Base-by-base conservation (phyloP, 176 grass and related monocot species). In the Microstegium vimineum region DNA sequence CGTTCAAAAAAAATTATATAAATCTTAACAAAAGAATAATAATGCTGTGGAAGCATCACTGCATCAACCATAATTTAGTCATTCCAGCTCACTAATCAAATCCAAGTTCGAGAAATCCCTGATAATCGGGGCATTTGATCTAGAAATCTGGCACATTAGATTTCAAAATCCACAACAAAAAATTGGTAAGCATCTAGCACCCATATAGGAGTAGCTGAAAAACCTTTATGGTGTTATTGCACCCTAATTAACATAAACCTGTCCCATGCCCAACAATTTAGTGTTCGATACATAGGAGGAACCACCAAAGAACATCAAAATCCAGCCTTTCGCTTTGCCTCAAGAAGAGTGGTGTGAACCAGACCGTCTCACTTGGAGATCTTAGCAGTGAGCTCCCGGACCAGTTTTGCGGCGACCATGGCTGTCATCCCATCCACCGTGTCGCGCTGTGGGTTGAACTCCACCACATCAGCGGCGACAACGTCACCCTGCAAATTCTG, bases 391-490 rank as follows among this genome's bases (percentile, higher is more conserved):
- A 98, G 90, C 83, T 98, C 95, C 56, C 95, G 81, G 38, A 98
- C 95, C 28, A 98, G 84, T 75, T 98, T 98, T 1, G 95, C 95
- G 5, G 95, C 92, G 10, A 98, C 95, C 95, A 98, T 98, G 7
- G 92, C 92, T 2, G 95, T 98, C 95, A 98, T 98, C 25, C 95
- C 95, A 60, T 98, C 95, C 17, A 98, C 95, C 0, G 95, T 98
- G 74, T 98, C 95, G 0, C 92, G 92, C 68, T 98, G 95, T 11
- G 95, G 95, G 84, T 98, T 98, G 82, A 98, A 98, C 84, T 98
- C 95, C 59, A 98, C 95, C 42, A 98, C 92, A 73, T 98, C 95
- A 6, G 86, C 92, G 1, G 92, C 95, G 2, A 95, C 89, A 31
- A 98, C 87, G 75, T 98, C 85, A 0, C 88, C 95, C 85, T 98